Conservation (phyloP, 2,329 filamentous ascomycete genomes). For the Phyllachora maydis region DNA sequence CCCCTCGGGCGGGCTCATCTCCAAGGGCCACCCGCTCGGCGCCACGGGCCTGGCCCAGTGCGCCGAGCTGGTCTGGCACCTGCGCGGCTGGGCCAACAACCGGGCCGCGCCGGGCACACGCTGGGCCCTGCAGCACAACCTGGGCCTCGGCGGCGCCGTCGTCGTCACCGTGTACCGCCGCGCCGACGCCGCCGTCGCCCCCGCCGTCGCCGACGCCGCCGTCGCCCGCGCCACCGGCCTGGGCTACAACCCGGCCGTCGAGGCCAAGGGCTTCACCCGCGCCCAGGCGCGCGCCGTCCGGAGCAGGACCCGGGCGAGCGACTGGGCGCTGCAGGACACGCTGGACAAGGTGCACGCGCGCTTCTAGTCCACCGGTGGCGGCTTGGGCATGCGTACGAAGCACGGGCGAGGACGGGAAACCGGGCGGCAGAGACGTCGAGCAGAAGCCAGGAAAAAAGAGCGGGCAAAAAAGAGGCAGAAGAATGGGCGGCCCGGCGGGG, state of each 20-base stretch:
- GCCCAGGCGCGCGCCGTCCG: constrained; percentile 52
- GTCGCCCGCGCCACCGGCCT: constrained; percentile 49
- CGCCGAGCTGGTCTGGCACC: constrained; percentile 85
- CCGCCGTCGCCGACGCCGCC: constrained; percentile 34
- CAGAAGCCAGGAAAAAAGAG: no score
- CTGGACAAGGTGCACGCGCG: constrained; percentile 44
- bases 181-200: constrained; percentile 50
- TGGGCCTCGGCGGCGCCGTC: constrained; percentile 76
- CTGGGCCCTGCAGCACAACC: constrained; percentile 74
- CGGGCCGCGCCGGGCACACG: constrained; percentile 46
- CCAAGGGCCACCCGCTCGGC: constrained; percentile 86
- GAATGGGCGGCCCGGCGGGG: no score
- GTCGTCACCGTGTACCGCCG: constrained; percentile 81
- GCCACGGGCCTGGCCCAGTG: constrained; percentile 92
- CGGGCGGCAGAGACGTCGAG: no score
- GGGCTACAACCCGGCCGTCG: constrained; percentile 82
- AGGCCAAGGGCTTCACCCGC: constrained; percentile 72
- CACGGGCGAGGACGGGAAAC: no score
- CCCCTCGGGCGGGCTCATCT: constrained; percentile 84
- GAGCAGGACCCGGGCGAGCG: constrained; percentile 41
- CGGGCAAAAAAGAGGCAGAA: no score
- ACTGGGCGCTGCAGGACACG: constrained; percentile 63
- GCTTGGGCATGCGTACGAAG: no score
- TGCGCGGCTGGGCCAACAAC: constrained; percentile 93
- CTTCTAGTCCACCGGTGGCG: constrained; percentile 10